Conservation (phyloP, 805 yeast genomes). For the Wickerhamiella azymoides region DNA sequence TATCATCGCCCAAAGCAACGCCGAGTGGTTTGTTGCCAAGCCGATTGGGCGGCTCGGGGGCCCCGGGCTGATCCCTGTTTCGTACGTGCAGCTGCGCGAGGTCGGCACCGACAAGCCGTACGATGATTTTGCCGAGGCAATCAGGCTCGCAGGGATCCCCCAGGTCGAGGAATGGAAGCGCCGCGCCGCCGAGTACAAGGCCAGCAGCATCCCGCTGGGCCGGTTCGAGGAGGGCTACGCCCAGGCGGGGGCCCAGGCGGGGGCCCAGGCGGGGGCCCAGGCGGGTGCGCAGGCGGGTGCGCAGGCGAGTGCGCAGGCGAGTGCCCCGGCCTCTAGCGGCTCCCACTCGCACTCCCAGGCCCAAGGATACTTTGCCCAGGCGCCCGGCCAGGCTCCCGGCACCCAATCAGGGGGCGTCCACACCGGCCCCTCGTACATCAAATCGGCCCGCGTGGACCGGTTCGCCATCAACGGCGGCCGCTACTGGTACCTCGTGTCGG, state of each 20-base stretch:
- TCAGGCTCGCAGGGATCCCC: slow-evolving; percentile 60
- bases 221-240: slow-evolving; percentile 28
- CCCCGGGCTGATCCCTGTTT: slow-evolving; percentile 89
- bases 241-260: not conserved
- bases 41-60: slow-evolving; percentile 93
- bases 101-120: slow-evolving; percentile 49
- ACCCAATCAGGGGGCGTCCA: not conserved
- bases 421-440: slow-evolving; percentile 25
- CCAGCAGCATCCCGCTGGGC: slow-evolving; percentile 60
- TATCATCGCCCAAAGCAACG: slow-evolving; percentile 90
- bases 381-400: not conserved
- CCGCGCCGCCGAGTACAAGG: slow-evolving; percentile 81
- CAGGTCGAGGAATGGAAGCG: slow-evolving; percentile 93
- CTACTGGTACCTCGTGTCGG: slow-evolving; percentile 72
- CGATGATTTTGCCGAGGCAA: slow-evolving; percentile 42
- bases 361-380: not conserved
- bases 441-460: slow-evolving; percentile 63
- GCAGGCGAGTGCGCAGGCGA: too few relatives aligned
- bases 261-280: too few relatives aligned
- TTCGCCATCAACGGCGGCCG: slow-evolving; percentile 73
- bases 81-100: slow-evolving; percentile 77
- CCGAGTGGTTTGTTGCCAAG: slow-evolving; percentile 96
- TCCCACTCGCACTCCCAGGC: too few relatives aligned
- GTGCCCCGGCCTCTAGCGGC: too few relatives aligned
- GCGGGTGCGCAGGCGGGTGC: too few relatives aligned